Percentiles rank a stretch among this genome's conserved stretches.
These are phyloP conservation scores for Hansfordia pulvinata DNA, from an alignment of 2,329 filamentous ascomycete species.

Conservation along the genomic window DNA sequence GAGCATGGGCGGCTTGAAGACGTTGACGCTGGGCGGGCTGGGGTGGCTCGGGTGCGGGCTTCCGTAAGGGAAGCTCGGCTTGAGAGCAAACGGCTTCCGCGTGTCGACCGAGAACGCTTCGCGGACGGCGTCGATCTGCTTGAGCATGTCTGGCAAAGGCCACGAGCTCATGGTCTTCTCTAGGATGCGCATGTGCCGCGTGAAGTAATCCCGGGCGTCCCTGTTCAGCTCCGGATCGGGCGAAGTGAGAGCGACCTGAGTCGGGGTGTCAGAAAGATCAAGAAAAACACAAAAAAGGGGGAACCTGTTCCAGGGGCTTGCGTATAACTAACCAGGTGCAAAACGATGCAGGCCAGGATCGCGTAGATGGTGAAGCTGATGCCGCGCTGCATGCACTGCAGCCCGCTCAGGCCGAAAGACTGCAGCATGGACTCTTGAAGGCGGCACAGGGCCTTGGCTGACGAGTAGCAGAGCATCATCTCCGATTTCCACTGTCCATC, in stretches of 20 bases:
- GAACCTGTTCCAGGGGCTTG: too few relatives aligned
- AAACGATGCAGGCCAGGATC: conserved; percentile 79
- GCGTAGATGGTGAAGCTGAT: conserved; percentile 95
- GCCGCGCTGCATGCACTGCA: conserved; percentile 85
- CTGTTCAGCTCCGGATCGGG: conserved; percentile 79
- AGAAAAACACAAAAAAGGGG: conserved; percentile 3
- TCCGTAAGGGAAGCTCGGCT: conserved; percentile 75
- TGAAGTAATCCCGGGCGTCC: conserved; percentile 80
- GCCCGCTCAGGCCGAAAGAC: conserved; percentile 62
- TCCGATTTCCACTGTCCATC: conserved; percentile 77
- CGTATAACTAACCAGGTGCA: conserved; percentile 75
- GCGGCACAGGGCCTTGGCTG: conserved; percentile 74
- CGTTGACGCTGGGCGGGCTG: conserved; percentile 45
- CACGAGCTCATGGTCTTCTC: conserved; percentile 73
- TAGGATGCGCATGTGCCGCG: conserved; percentile 84
- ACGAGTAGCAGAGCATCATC: conserved; percentile 73
- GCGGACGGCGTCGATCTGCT: conserved; percentile 77
- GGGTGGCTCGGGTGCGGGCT: conserved; percentile 57
- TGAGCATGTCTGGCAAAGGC: conserved; percentile 82
- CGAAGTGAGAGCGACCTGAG: conserved; percentile 78
- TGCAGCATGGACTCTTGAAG: conserved; percentile 74
- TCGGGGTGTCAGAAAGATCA: conserved; percentile 6
- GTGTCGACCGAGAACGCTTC: conserved; percentile 84
- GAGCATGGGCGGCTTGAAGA: conserved; percentile 32
- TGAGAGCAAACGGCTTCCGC: conserved; percentile 76